These are phyloP conservation scores for Colletotrichum liriopes DNA, from an alignment of 2,329 filamentous ascomycete genomes.

Conservation along the genomic window DNA sequence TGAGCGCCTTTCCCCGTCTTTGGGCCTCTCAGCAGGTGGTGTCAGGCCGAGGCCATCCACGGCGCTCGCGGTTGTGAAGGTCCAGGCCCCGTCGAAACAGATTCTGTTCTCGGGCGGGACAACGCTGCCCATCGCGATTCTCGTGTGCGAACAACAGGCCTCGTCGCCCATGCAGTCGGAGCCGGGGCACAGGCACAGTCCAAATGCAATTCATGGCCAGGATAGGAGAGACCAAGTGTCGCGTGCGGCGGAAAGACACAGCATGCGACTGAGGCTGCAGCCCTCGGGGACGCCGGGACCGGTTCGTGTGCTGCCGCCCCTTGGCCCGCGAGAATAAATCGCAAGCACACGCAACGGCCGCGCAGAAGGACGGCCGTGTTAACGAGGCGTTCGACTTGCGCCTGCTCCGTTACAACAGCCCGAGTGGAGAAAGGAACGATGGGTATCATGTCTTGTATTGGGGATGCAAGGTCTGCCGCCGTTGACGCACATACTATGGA, in stretches of 20 bases:
- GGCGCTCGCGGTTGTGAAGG: too few species aligned
- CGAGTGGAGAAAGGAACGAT: neutral
- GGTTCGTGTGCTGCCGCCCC: neutral
- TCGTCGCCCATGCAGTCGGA: too few species aligned
- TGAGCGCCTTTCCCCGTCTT: too few species aligned
- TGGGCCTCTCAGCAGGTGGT: too few species aligned
- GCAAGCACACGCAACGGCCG: neutral
- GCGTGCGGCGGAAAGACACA: neutral
- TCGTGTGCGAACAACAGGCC: too few species aligned
- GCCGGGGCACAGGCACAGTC: too few species aligned
- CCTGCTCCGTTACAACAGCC: neutral
- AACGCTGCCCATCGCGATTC: too few species aligned
- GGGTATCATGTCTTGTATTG: slow-evolving; percentile 9
- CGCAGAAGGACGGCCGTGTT: neutral
- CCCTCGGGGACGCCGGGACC: neutral
- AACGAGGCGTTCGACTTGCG: neutral
- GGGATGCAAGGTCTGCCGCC: neutral
- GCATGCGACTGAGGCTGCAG: neutral
- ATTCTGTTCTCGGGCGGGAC: too few species aligned
- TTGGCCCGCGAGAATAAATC: neutral
- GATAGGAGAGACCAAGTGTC: too few species aligned
- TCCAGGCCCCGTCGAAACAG: too few species aligned
- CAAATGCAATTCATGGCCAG: too few species aligned
- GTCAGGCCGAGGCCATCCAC: too few species aligned
- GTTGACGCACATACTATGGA: neutral